phyloP scores from a whole-genome alignment of 306 rosid genomes.

The Cicer chorassanicum region DNA sequence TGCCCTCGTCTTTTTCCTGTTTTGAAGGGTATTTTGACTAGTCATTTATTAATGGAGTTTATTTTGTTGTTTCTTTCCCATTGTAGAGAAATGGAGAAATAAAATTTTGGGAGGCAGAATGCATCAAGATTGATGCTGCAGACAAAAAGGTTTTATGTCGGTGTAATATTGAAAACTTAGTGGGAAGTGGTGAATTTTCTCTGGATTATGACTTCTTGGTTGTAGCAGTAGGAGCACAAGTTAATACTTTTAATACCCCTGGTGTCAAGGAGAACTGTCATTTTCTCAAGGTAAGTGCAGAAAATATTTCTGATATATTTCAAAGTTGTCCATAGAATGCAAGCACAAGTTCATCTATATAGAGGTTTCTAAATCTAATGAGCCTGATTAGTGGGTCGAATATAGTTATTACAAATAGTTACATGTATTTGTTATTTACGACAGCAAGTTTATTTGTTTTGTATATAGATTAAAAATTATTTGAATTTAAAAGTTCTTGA shows the following conservation, averaged over 20 bases:
- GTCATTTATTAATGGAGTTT: slow-evolving; percentile 9
- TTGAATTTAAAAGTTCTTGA: neutral
- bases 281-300: slow-evolving; percentile 75
- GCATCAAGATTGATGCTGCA: slow-evolving; percentile 80
- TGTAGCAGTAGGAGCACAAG: slow-evolving; percentile 87
- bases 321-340: too few species aligned
- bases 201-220: slow-evolving; percentile 88
- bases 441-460: neutral
- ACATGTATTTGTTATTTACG: too few species aligned
- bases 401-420: too few species aligned
- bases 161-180: slow-evolving; percentile 57
- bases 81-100: slow-evolving; percentile 78
- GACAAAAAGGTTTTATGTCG: slow-evolving; percentile 69
- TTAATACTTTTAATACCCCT: slow-evolving; percentile 90
- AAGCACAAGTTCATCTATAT: too few species aligned
- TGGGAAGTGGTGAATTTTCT: slow-evolving; percentile 70
- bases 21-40: slow-evolving; percentile 16
- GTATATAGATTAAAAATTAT: neutral
- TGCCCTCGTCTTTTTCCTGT: neutral
- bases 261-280: slow-evolving; percentile 89
- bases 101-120: slow-evolving; percentile 86
- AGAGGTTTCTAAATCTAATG: too few species aligned
- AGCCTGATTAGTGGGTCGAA: too few species aligned
- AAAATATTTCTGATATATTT: too few species aligned
- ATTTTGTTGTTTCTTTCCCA: slow-evolving; percentile 28